A percentile compares a stretch with the other conserved stretches of the same genome.
These are phyloP conservation scores for Epichloe amarillans DNA, from an alignment of 2,329 filamentous ascomycete species.

Conservation along the genomic window DNA sequence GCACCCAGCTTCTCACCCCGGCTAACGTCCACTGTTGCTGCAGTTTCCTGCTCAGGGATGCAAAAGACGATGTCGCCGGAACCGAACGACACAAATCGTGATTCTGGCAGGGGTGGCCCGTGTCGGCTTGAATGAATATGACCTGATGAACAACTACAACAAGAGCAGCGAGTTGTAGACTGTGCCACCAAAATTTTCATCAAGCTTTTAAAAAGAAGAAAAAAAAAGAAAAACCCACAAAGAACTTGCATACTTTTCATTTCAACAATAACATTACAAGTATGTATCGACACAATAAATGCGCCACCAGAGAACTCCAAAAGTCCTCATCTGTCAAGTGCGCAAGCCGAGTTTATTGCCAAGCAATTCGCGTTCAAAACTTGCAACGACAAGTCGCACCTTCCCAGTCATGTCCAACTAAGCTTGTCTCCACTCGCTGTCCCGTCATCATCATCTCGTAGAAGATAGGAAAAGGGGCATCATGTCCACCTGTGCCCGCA, in stretches of 20 bases:
- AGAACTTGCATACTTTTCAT: not conserved
- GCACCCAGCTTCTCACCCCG: not conserved
- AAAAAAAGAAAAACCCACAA: not conserved
- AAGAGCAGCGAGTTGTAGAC: too few relatives aligned
- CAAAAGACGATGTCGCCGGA: conserved; percentile 65
- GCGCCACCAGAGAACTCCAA: conserved; percentile 18
- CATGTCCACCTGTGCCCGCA: not conserved
- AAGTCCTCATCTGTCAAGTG: conserved; percentile 39
- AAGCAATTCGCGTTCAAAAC: not conserved
- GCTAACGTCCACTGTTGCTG: conserved; percentile 7
- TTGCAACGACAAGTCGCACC: not conserved
- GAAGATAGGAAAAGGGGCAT: not conserved
- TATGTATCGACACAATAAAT: not conserved
- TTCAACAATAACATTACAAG: too few relatives aligned
- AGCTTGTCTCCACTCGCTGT: not conserved
- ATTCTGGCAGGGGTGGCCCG: not conserved
- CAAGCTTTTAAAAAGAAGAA: too few relatives aligned
- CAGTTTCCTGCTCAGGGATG: conserved; percentile 79
- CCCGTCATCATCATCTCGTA: not conserved
- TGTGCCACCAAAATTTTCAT: too few relatives aligned
- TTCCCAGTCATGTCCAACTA: not conserved
- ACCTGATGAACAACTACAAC: too few relatives aligned
- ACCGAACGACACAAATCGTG: conserved; percentile 54
- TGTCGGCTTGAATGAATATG: too few relatives aligned
- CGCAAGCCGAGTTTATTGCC: not conserved